Conservation (phyloP, 73 alveolate genomes). For the Paramecium primaurelia region DNA sequence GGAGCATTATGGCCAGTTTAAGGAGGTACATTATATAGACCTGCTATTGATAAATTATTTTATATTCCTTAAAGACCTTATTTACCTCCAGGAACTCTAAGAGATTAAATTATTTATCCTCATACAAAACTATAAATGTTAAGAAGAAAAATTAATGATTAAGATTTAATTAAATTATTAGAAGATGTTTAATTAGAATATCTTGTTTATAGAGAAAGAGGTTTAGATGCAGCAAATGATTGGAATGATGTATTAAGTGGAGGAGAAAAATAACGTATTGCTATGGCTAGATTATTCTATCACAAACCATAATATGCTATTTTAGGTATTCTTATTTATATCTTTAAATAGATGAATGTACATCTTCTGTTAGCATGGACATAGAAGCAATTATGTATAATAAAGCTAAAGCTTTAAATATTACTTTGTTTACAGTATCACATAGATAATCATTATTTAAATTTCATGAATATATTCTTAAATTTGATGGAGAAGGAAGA, state of each 20-base stretch:
- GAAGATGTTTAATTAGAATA: slow-evolving; percentile 52
- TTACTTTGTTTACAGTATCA: slow-evolving; percentile 70
- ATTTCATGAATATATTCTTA: slow-evolving; percentile 65
- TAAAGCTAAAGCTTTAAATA: slow-evolving; percentile 59
- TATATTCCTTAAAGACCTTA: slow-evolving; percentile 94
- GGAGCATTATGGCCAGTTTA: slow-evolving; percentile 95
- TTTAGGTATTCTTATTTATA: neutral
- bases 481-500: slow-evolving; percentile 73
- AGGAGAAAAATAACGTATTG: slow-evolving; percentile 74
- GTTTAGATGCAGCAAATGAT: slow-evolving; percentile 64
- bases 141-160: slow-evolving; percentile 37
- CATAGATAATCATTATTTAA: slow-evolving; percentile 68
- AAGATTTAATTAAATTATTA: slow-evolving; percentile 40
- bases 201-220: slow-evolving; percentile 58
- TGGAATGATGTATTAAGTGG: slow-evolving; percentile 74
- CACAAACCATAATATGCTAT: slow-evolving; percentile 70
- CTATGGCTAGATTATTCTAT: slow-evolving; percentile 76
- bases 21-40: slow-evolving; percentile 85
- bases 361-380: slow-evolving; percentile 68
- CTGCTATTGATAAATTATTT: slow-evolving; percentile 75
- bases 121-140: slow-evolving; percentile 64
- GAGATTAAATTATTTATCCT: slow-evolving; percentile 94
- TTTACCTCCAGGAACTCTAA: slow-evolving; percentile 87
- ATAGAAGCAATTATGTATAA: slow-evolving; percentile 64
- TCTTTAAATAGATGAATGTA: slow-evolving; percentile 63